Percentiles rank a stretch among this genome's conserved stretches.
These are phyloP conservation scores for Calonectria montana DNA, from an alignment of 2,329 filamentous ascomycete species.

Conservation along the genomic window DNA sequence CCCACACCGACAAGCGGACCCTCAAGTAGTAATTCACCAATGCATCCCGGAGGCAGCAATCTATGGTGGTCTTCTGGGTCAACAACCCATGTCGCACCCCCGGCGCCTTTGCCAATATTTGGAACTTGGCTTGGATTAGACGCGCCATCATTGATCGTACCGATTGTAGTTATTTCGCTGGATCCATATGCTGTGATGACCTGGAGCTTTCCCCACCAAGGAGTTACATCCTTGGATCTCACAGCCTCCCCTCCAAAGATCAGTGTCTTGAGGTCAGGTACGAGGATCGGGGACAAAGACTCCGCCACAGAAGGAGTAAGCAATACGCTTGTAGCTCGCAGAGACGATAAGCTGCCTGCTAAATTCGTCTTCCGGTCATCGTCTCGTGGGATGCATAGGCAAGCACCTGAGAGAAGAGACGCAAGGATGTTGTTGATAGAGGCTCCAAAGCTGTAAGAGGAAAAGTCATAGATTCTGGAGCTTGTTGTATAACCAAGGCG, in stretches of 20 bases:
- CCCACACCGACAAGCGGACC: slow-evolving; percentile 60
- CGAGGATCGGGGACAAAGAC: background rate
- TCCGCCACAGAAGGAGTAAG: slow-evolving; percentile 23
- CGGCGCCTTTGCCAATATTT: slow-evolving; percentile 12
- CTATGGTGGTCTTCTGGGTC: slow-evolving; percentile 33
- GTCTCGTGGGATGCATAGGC: slow-evolving; percentile 20
- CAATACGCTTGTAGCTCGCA: background rate
- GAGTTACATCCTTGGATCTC: background rate
- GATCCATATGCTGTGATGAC: slow-evolving; percentile 22
- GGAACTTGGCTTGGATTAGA: background rate
- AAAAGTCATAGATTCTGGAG: slow-evolving; percentile 31
- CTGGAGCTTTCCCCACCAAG: background rate
- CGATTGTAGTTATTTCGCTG: slow-evolving; percentile 13
- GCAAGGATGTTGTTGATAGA: slow-evolving; percentile 23
- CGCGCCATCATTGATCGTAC: background rate
- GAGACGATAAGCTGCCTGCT: background rate
- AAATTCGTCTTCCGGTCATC: slow-evolving; percentile 13
- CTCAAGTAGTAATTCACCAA: slow-evolving; percentile 59
- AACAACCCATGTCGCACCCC: slow-evolving; percentile 35
- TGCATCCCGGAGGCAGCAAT: slow-evolving; percentile 37
- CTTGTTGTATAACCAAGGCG: background rate
- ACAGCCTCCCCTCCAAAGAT: slow-evolving; percentile 23
- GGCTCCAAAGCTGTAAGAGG: background rate
- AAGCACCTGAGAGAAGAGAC: slow-evolving; percentile 55
- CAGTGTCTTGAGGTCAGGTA: slow-evolving; percentile 15